Evolutionary conservation across 2,329 filamentous ascomycete genomes (phyloP).

Genomic region (Hypomyces rosellus): DNA sequence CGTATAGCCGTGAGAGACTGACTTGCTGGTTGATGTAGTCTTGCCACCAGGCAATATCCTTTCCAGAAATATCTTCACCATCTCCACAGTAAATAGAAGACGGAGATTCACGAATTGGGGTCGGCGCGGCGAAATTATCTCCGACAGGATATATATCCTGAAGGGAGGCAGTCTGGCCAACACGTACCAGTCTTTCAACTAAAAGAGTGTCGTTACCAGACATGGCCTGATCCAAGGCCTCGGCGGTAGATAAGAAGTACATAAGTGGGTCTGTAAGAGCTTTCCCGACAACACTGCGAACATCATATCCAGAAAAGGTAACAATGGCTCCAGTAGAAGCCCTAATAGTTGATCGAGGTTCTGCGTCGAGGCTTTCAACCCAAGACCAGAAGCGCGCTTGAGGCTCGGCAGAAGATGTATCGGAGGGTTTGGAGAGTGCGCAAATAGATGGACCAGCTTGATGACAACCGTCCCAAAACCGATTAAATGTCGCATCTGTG

Average conservation of each 20-base stretch:
- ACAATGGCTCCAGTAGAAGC: no score
- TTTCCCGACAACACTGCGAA: no score
- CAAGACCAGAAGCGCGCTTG: no score
- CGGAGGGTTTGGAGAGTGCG: background rate
- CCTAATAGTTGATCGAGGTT: no score
- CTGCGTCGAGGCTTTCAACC: no score
- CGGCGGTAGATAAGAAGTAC: no score
- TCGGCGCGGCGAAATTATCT: background rate
- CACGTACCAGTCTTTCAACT: background rate
- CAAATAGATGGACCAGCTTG: slow-evolving; percentile 3
- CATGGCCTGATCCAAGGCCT: no score
- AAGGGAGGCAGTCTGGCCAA: background rate
- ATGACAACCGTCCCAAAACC: background rate
- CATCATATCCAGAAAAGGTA: no score
- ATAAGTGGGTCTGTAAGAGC: no score
- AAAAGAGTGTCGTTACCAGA: background rate
- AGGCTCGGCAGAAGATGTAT: no score
- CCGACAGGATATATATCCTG: background rate
- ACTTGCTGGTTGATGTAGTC: background rate
- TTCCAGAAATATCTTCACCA: background rate
- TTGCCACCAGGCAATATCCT: background rate
- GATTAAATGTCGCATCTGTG: background rate
- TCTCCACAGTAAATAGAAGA: slow-evolving; percentile 1
- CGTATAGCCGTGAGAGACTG: background rate
- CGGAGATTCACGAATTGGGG: background rate